A percentile compares a stretch with the other conserved stretches of the same genome.
Evolutionary conservation across 345 rosid species (phyloP).

Genomic region (Cochlearia excelsa): DNA sequence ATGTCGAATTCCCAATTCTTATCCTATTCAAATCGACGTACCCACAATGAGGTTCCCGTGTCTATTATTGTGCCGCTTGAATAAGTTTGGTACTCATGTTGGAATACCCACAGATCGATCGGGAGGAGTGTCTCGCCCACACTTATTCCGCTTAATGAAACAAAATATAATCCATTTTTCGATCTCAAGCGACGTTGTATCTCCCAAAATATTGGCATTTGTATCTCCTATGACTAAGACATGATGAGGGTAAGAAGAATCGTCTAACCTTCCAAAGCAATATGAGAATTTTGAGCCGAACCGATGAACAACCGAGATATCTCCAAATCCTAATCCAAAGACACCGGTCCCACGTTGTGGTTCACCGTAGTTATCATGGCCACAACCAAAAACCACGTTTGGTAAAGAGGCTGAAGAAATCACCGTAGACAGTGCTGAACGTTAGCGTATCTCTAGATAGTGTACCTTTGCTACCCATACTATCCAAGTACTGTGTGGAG

Average conservation of each 20-base stretch:
- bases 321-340: neutral
- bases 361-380: neutral
- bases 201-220: neutral
- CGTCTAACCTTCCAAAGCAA: neutral
- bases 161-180: neutral
- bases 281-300: neutral
- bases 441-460: conserved; percentile 10
- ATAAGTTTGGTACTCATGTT: neutral
- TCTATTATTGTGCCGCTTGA: neutral
- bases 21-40: no score
- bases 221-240: neutral
- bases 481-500: conserved; percentile 1
- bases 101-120: neutral
- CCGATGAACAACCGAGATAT: neutral
- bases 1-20: no score
- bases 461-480: neutral
- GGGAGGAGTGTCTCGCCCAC: neutral
- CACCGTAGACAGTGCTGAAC: conserved; percentile 16
- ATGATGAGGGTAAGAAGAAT: neutral
- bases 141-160: neutral
- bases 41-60: neutral
- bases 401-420: conserved; percentile 9
- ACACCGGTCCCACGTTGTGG: neutral
- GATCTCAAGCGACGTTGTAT: neutral
- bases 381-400: conserved; percentile 1